These are phyloP conservation scores for Aspergillus sp. DNA, from an alignment of 2,329 filamentous ascomycete species.

Conservation along the genomic window DNA sequence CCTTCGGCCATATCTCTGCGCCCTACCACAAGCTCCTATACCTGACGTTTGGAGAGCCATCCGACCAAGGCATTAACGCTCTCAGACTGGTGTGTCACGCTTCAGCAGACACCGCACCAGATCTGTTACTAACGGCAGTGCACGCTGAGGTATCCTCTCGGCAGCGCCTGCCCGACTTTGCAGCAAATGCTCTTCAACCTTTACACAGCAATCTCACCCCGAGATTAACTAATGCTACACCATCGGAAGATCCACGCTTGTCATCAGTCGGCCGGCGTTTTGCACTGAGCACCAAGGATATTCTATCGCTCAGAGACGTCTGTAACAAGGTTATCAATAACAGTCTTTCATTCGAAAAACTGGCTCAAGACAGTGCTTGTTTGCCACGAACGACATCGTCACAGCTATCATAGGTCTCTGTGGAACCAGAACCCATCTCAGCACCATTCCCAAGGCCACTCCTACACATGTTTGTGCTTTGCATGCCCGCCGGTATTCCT, in stretches of 20 bases:
- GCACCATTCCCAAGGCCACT: conserved; percentile 1
- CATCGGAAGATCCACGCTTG: neutral
- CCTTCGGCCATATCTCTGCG: conserved; percentile 2
- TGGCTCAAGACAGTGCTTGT: neutral
- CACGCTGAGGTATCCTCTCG: neutral
- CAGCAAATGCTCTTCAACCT: conserved; percentile 1
- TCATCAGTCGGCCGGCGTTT: neutral
- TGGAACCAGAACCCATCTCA: conserved; percentile 1
- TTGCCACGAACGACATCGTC: neutral
- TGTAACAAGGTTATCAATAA: neutral
- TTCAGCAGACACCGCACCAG: neutral
- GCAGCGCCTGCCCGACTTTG: conserved; percentile 1
- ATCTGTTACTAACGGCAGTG: too few relatives aligned
- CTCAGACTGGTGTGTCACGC: conserved; percentile 1
- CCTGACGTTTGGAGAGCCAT: neutral
- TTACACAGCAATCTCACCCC: neutral
- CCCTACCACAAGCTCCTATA: conserved; percentile 3
- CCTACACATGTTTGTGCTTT: too few relatives aligned
- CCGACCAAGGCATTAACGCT: conserved; percentile 1
- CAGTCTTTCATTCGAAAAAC: neutral
- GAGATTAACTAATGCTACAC: neutral
- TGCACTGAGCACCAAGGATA: neutral
- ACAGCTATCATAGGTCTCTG: conserved; percentile 1
- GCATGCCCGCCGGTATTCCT: neutral
- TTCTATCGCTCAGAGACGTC: neutral